A percentile compares a stretch with the other conserved stretches of the same genome.
Conservation (phyloP, 1,284 basidiomycete species). For the Ganoderma lucidum region DNA sequence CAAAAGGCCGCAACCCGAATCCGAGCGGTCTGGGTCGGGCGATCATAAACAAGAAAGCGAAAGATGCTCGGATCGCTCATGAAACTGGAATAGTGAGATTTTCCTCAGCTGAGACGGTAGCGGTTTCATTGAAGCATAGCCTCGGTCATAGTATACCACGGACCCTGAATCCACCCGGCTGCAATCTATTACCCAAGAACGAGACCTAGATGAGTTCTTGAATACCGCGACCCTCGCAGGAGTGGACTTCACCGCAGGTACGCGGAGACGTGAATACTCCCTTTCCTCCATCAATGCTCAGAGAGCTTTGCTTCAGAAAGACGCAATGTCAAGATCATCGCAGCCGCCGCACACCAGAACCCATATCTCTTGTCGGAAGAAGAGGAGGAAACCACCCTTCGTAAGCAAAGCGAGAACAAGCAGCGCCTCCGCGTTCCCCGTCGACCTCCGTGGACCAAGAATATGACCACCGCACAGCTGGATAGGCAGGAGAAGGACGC, state of each 20-base stretch:
- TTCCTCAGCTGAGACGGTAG: slow-evolving; percentile 18
- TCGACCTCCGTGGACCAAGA: slow-evolving; percentile 86
- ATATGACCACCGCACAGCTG: slow-evolving; percentile 78
- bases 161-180: slow-evolving; percentile 80
- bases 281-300: slow-evolving; percentile 16
- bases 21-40: slow-evolving; percentile 88
- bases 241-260: slow-evolving; percentile 97
- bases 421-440: slow-evolving; percentile 84
- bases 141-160: slow-evolving; percentile 70
- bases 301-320: slow-evolving; percentile 64
- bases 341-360: slow-evolving; percentile 75
- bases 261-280: slow-evolving; percentile 34
- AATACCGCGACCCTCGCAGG: slow-evolving; percentile 96
- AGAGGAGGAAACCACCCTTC: slow-evolving; percentile 81
- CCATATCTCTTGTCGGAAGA: slow-evolving; percentile 88
- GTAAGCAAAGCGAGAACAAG: slow-evolving; percentile 79
- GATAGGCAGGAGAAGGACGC: slow-evolving; percentile 89
- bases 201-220: slow-evolving; percentile 95
- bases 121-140: not conserved
- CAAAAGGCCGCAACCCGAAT: slow-evolving; percentile 64
- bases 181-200: slow-evolving; percentile 95
- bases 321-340: slow-evolving; percentile 92
- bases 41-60: slow-evolving; percentile 88
- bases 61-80: slow-evolving; percentile 78
- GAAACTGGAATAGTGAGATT: slow-evolving; percentile 77